Percentiles rank a stretch among this genome's conserved stretches.
Evolutionary conservation across 768 basidiomycete species (phyloP).

Genomic region (Russula abietina): DNA sequence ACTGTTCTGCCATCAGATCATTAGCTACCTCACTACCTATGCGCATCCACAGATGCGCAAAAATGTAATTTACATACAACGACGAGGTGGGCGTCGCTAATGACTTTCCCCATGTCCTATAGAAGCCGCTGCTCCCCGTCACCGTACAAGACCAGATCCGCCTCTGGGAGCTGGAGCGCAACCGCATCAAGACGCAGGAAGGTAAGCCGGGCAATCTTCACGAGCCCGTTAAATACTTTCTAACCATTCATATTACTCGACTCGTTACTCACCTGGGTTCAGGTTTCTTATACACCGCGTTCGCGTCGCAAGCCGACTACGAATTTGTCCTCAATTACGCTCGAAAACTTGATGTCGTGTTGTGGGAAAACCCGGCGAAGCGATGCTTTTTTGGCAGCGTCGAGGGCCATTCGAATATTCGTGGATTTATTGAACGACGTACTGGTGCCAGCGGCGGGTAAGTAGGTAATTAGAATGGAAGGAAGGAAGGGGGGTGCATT

Average conservation of each 20-base stretch:
- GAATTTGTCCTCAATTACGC: constrained; percentile 84
- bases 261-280: constrained; percentile 5
- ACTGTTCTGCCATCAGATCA: constrained; percentile 55
- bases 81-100: neutral
- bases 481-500: neutral
- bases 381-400: constrained; percentile 79
- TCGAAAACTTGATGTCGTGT: constrained; percentile 67
- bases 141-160: constrained; percentile 98
- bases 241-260: neutral
- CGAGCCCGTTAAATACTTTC: neutral
- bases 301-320: constrained; percentile 82
- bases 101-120: constrained; percentile 17
- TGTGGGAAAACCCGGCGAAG: constrained; percentile 73
- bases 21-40: constrained; percentile 88
- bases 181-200: constrained; percentile 82
- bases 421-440: constrained; percentile 72
- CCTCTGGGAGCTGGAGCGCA: constrained; percentile 94
- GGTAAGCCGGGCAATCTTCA: constrained; percentile 43
- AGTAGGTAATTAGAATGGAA: neutral
- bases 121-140: constrained; percentile 92
- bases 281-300: constrained; percentile 88
- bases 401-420: constrained; percentile 73
- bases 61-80: constrained; percentile 49
- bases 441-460: constrained; percentile 33
- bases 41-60: constrained; percentile 98